phyloP scores from a whole-genome alignment of 2,329 filamentous ascomycete genomes.

The Lasiodiplodia citricola region DNA sequence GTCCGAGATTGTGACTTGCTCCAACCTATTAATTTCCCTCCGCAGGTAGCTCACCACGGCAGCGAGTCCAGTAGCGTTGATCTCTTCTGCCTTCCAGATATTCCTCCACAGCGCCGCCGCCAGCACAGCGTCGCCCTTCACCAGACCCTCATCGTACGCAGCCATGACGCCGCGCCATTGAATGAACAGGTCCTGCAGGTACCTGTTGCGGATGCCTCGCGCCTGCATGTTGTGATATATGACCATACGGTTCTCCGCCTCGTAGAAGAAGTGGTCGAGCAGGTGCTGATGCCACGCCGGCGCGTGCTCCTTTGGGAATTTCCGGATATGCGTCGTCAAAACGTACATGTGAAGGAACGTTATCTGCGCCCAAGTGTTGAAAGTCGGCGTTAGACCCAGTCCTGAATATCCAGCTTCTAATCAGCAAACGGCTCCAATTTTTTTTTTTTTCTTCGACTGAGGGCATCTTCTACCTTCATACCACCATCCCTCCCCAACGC shows the following conservation, averaged over 20 bases:
- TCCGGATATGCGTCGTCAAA: conserved; percentile 80
- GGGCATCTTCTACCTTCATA: conserved; percentile 66
- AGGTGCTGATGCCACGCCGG: conserved; percentile 86
- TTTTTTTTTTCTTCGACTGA: neutral
- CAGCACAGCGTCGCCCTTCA: conserved; percentile 76
- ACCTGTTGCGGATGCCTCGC: conserved; percentile 62
- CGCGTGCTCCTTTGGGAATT: conserved; percentile 72
- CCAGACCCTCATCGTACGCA: conserved; percentile 82
- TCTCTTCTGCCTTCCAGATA: conserved; percentile 76
- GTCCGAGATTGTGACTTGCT: conserved; percentile 58
- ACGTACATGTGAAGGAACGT: conserved; percentile 97
- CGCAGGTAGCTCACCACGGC: conserved; percentile 69
- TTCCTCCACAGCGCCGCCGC: conserved; percentile 92
- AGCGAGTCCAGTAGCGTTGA: conserved; percentile 66
- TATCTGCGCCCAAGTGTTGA: conserved; percentile 94
- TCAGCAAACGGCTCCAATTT: neutral
- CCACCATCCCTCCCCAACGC: conserved; percentile 77
- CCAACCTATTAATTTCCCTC: conserved; percentile 60
- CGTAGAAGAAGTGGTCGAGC: conserved; percentile 93
- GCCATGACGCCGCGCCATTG: conserved; percentile 89
- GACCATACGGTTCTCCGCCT: conserved; percentile 83
- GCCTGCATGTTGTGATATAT: conserved; percentile 72
- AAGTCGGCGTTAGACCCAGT: conserved; percentile 80
- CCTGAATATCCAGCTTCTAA: conserved; percentile 54
- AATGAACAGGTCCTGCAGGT: conserved; percentile 84